These are phyloP conservation scores for Thozetella sp. DNA, from an alignment of 495 filamentous ascomycete species.

Conservation along the genomic window DNA sequence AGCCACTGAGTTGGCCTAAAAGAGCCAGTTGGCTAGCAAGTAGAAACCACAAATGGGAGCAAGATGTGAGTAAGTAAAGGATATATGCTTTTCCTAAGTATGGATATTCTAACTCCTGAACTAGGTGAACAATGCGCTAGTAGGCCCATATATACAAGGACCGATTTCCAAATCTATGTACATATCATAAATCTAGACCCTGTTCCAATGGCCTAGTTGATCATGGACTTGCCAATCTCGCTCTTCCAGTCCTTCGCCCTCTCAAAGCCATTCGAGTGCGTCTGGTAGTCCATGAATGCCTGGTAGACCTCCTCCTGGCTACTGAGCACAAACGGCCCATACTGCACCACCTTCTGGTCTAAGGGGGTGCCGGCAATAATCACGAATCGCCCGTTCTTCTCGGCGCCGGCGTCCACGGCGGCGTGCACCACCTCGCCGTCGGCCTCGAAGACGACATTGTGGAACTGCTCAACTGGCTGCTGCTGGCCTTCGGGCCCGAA, in stretches of 20 bases:
- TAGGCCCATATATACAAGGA: too few species aligned
- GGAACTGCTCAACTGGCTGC: conserved; percentile 65
- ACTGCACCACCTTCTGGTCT: conserved; percentile 93
- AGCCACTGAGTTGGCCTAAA: too few species aligned
- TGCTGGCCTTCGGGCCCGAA: conserved; percentile 65
- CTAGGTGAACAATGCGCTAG: too few species aligned
- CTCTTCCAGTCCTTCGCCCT: conserved; percentile 80
- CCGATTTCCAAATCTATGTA: too few species aligned
- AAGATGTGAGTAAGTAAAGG: too few species aligned
- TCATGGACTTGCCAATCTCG: conserved; percentile 83
- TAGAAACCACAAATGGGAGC: too few species aligned
- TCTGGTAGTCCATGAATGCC: conserved; percentile 88
- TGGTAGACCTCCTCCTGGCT: conserved; percentile 85
- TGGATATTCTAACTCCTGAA: too few species aligned
- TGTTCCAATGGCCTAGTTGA: too few species aligned
- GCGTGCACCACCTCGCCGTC: conserved; percentile 73
- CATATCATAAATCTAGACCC: too few species aligned
- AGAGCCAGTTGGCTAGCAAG: too few species aligned
- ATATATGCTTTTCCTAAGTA: too few species aligned
- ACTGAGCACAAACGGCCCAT: conserved; percentile 91
- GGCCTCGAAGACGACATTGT: conserved; percentile 90
- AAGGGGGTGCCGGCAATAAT: conserved; percentile 84
- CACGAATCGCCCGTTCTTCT: conserved; percentile 69
- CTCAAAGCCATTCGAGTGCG: conserved; percentile 87
- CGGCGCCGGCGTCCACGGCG: conserved; percentile 68